phyloP scores from a whole-genome alignment of 2,329 filamentous ascomycete genomes.

The Lasiodiplodia citricola region DNA sequence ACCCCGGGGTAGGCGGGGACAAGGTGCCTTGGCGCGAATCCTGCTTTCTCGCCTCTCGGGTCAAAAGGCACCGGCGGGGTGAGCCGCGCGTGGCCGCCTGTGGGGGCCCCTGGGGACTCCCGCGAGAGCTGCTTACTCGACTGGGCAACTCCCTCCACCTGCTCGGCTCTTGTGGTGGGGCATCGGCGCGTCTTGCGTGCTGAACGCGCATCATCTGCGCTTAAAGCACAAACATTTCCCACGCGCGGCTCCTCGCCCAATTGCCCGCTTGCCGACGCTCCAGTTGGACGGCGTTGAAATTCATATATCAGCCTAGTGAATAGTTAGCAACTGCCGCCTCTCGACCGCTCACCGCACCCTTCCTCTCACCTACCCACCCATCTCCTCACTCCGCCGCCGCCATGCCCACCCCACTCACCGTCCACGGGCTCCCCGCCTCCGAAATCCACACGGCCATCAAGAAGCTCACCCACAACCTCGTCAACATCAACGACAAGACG shows the following conservation, averaged over 20 bases:
- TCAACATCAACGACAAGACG: slow-evolving; percentile 77
- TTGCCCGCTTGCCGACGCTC: background rate
- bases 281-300: too few relatives aligned
- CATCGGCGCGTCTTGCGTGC: slow-evolving; percentile 2
- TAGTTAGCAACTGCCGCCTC: background rate
- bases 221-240: slow-evolving; percentile 17
- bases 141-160: background rate
- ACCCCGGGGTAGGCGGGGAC: slow-evolving; percentile 12
- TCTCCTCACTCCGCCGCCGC: slow-evolving; percentile 28
- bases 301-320: background rate
- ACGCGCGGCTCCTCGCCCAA: background rate
- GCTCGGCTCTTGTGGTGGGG: background rate
- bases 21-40: slow-evolving; percentile 2
- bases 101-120: background rate
- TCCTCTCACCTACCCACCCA: slow-evolving; percentile 6
- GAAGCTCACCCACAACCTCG: slow-evolving; percentile 72
- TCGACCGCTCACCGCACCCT: background rate
- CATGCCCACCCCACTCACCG: slow-evolving; percentile 52
- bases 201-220: background rate
- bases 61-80: slow-evolving; percentile 23
- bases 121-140: slow-evolving; percentile 12
- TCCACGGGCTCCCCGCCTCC: slow-evolving; percentile 48
- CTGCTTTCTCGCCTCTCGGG: slow-evolving; percentile 15
- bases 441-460: slow-evolving; percentile 63
- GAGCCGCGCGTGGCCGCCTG: background rate